phyloP scores from a whole-genome alignment of 2,329 filamentous ascomycete genomes.

The Tolypocladium tundrense region DNA sequence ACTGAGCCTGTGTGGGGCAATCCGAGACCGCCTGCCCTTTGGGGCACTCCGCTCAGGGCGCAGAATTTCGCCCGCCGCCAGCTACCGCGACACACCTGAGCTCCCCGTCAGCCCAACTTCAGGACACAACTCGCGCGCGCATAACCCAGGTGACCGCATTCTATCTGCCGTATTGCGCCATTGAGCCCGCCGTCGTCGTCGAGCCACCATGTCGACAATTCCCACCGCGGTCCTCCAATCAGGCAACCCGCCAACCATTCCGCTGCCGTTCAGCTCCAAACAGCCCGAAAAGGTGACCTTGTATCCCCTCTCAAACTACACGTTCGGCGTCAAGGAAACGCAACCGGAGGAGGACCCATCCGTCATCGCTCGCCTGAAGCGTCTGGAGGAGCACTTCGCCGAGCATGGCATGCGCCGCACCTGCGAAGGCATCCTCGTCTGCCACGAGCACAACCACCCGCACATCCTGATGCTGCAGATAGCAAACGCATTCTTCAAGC shows the following conservation, averaged over 20 bases:
- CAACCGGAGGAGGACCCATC: constrained; percentile 97
- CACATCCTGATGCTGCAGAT: constrained; percentile 99
- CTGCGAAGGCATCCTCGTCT: constrained; percentile 93
- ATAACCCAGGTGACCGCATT: not conserved
- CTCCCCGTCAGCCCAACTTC: not conserved
- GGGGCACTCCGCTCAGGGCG: not conserved
- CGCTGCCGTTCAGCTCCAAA: constrained; percentile 76
- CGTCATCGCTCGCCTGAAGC: constrained; percentile 81
- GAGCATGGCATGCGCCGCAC: constrained; percentile 93
- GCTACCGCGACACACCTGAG: not conserved
- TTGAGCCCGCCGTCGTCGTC: not conserved
- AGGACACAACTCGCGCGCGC: not conserved
- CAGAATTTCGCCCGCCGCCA: not conserved
- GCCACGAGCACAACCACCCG: constrained; percentile 97
- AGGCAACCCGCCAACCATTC: constrained; percentile 66
- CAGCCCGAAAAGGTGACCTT: constrained; percentile 85
- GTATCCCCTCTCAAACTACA: constrained; percentile 96
- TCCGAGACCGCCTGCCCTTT: not conserved
- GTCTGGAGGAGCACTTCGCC: constrained; percentile 90
- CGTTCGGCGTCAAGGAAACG: constrained; percentile 95
- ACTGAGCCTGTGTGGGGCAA: not conserved
- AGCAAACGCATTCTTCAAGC: constrained; percentile 98
- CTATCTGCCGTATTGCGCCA: not conserved
- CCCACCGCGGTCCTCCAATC: constrained; percentile 67
- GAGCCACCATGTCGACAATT: constrained; percentile 65